These are phyloP conservation scores for Hypoxylon lenormandii DNA, from an alignment of 495 filamentous ascomycete genomes.

Conservation along the genomic window DNA sequence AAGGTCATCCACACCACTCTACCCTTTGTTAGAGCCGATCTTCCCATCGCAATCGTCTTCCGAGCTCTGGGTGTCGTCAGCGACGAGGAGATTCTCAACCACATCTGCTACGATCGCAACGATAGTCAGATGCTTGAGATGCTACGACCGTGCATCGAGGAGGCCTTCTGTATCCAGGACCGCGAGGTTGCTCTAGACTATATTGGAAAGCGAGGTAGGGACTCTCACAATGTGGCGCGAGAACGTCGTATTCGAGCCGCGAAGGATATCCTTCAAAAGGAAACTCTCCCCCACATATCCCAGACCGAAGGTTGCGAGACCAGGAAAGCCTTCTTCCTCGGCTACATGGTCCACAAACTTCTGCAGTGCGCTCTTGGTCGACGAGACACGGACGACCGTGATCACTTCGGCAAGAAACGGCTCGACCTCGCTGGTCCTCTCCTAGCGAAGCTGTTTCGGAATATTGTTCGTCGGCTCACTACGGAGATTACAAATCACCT, in stretches of 20 bases:
- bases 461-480: constrained; percentile 84
- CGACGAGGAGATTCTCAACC: constrained; percentile 96
- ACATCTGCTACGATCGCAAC: constrained; percentile 94
- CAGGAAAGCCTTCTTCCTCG: constrained; percentile 96
- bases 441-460: constrained; percentile 90
- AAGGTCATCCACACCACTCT: constrained; percentile 88
- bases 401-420: constrained; percentile 99
- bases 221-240: constrained; percentile 76
- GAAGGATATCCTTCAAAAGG: constrained; percentile 93
- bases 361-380: constrained; percentile 91
- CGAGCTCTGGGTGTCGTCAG: constrained; percentile 94
- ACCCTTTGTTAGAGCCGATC: constrained; percentile 91
- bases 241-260: constrained; percentile 92
- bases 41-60: constrained; percentile 94
- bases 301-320: constrained; percentile 97
- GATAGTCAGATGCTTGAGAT: constrained; percentile 98
- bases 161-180: constrained; percentile 94
- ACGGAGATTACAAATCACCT: constrained; percentile 89
- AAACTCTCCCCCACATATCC: constrained; percentile 95
- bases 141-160: constrained; percentile 94
- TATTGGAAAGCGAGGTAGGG: constrained; percentile 87
- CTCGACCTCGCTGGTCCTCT: constrained; percentile 94
- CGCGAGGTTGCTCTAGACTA: constrained; percentile 94
- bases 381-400: constrained; percentile 92
- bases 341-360: constrained; percentile 97